Percentiles rank a stretch among this genome's conserved stretches.
Conservation (phyloP, 495 filamentous ascomycete species). For the Aspergillus sclerotioniger region DNA sequence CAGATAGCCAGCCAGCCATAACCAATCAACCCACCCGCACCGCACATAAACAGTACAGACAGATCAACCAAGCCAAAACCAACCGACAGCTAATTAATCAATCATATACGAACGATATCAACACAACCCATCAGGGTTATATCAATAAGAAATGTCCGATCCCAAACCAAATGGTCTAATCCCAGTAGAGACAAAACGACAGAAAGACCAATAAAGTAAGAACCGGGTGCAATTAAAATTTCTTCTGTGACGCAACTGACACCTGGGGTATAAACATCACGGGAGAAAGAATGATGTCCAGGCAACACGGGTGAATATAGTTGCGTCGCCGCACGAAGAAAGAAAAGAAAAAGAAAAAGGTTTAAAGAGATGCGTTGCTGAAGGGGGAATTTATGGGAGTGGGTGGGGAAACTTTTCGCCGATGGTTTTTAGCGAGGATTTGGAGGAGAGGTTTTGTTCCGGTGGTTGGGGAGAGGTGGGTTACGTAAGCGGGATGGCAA, state of each 20-base stretch:
- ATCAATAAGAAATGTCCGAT: constrained; percentile 40
- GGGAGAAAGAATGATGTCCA: constrained; percentile 34
- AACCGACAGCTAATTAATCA: no score
- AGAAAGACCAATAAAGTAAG: constrained; percentile 52
- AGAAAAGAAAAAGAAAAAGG: constrained; percentile 39
- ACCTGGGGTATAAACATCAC: constrained; percentile 51
- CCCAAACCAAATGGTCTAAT: constrained; percentile 53
- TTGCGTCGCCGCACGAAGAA: constrained; percentile 64
- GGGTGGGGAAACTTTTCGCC: not conserved
- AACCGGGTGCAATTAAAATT: constrained; percentile 57
- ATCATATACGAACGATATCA: constrained; percentile 13
- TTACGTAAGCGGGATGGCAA: constrained; percentile 15
- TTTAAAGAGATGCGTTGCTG: no score
- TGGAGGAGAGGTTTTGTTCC: not conserved
- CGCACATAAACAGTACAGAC: not conserved
- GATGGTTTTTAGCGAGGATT: not conserved
- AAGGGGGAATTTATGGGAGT: constrained; percentile 26
- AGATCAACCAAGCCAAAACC: not conserved
- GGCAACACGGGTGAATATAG: constrained; percentile 36
- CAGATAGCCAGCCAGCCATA: not conserved
- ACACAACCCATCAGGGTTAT: constrained; percentile 18
- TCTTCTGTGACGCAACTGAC: constrained; percentile 61
- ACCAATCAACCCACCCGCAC: not conserved
- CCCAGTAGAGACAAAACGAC: constrained; percentile 31
- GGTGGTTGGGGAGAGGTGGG: not conserved